Conservation (phyloP, 129 eudicot species). For the Flaveria bidentis region DNA sequence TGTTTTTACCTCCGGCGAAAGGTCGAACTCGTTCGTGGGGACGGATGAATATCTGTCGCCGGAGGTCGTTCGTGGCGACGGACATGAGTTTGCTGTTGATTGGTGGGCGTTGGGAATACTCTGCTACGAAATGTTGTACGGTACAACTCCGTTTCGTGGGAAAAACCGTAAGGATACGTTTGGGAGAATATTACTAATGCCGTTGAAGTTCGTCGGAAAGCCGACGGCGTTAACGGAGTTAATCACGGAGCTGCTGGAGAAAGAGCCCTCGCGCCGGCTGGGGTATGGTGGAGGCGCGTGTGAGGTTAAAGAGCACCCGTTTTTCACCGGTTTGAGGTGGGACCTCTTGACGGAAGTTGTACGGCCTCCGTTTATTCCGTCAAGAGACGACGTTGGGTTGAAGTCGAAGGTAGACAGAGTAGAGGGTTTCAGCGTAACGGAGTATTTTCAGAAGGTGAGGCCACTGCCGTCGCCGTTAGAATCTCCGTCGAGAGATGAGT, state of each 20-base stretch:
- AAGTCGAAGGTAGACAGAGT: conserved; percentile 22
- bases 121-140: conserved; percentile 83
- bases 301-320: conserved; percentile 72
- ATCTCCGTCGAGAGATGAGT: conserved; percentile 63
- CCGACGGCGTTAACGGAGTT: conserved; percentile 63
- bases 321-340: conserved; percentile 71
- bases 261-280: conserved; percentile 75
- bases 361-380: conserved; percentile 86
- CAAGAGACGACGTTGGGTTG: conserved; percentile 39
- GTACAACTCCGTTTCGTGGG: conserved; percentile 84
- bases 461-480: conserved; percentile 55
- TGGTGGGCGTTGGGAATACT: conserved; percentile 95
- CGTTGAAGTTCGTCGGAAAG: conserved; percentile 63
- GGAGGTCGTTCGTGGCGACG: conserved; percentile 76
- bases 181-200: conserved; percentile 48
- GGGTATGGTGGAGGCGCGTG: conserved; percentile 70
- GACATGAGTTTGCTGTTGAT: conserved; percentile 84
- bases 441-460: conserved; percentile 55
- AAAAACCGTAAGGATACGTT: conserved; percentile 73
- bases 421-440: conserved; percentile 44
- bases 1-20: conserved; percentile 46
- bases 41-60: conserved; percentile 94
- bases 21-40: conserved; percentile 84
- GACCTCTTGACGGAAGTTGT: conserved; percentile 66
- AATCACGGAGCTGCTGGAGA: conserved; percentile 56